Evolutionary conservation across 768 basidiomycete species (phyloP).

Genomic region (Termitomyces sp.): DNA sequence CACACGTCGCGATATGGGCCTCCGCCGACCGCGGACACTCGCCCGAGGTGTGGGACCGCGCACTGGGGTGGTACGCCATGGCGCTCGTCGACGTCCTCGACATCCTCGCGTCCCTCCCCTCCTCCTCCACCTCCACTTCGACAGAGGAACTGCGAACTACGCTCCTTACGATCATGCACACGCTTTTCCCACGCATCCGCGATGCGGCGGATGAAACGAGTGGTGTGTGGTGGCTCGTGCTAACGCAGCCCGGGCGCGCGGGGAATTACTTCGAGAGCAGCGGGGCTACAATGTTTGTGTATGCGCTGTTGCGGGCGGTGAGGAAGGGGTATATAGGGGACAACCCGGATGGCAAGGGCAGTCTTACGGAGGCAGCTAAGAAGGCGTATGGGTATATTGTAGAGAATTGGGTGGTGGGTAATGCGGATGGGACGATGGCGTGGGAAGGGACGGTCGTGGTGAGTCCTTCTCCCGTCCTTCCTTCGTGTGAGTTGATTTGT

Average conservation of each 20-base stretch:
- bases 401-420: slow-evolving; percentile 32
- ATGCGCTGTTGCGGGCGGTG: slow-evolving; percentile 38
- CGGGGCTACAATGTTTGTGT: slow-evolving; percentile 40
- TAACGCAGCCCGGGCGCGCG: slow-evolving; percentile 37
- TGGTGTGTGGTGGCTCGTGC: slow-evolving; percentile 48
- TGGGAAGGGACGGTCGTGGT: slow-evolving; percentile 43
- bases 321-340: slow-evolving; percentile 29
- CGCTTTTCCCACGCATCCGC: slow-evolving; percentile 27
- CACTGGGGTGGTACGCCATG: slow-evolving; percentile 43
- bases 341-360: slow-evolving; percentile 27
- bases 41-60: slow-evolving; percentile 44
- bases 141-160: slow-evolving; percentile 5
- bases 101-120: slow-evolving; percentile 28
- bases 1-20: slow-evolving; percentile 37
- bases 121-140: slow-evolving; percentile 11
- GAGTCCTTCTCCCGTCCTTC: slow-evolving; percentile 8
- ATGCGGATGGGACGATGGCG: slow-evolving; percentile 37
- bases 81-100: slow-evolving; percentile 41
- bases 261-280: slow-evolving; percentile 48
- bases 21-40: slow-evolving; percentile 38
- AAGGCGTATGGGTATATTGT: slow-evolving; percentile 38
- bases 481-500: neutral
- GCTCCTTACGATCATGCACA: slow-evolving; percentile 27
- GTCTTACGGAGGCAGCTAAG: slow-evolving; percentile 28
- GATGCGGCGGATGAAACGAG: slow-evolving; percentile 31